Evolutionary conservation across 2,329 filamentous ascomycete genomes (phyloP), one percentile per base, ranked within the genome.

Genomic region (Penicillium concentricum): DNA sequence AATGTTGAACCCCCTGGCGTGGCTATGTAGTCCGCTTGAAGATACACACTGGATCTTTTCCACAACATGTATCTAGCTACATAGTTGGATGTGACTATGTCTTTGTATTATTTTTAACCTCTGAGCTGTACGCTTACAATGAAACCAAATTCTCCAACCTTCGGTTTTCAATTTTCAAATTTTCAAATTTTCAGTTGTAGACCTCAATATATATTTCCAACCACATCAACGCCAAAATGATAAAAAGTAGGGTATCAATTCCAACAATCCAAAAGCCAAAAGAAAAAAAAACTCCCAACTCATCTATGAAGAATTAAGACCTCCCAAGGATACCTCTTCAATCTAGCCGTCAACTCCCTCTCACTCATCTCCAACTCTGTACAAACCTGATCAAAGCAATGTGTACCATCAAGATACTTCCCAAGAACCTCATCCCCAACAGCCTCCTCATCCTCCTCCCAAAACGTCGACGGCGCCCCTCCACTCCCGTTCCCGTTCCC

Each of bases 311-410:
- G 71, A 57, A 80, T 76, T 58, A 79, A 62, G 10, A 80, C 77
- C 56, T 79, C 77, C 24, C 74, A 74, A 9, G 72, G 70, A 62
- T 75, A 74, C 54, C 69, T 69, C 66, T 77, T 78, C 63, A 81
- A 62, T 48, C 76, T 67, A 45, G 66, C 65, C 37, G 72, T 76
- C 57, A 81, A 66, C 53, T 79, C 77, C 53, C 70, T 73, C 69
- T 81, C 78, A 61, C 76, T 78, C 37, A 80, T 73, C 60, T 78
- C 75, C 56, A 80, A 57, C 61, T 81, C 78, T 5, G 78, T 81
- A 60, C 79, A 81, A 32, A 81, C 78, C 65, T 80, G 75, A 68
- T 81, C 79, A 55, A 80, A 80, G 60, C 74, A 78, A 63, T 81
- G 78, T 60, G 74, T 75, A 1, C 78, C 79, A 67, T 81, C 79